Base-by-base conservation (phyloP, 1,139 yeast genomes). In the Diutina sp. region DNA sequence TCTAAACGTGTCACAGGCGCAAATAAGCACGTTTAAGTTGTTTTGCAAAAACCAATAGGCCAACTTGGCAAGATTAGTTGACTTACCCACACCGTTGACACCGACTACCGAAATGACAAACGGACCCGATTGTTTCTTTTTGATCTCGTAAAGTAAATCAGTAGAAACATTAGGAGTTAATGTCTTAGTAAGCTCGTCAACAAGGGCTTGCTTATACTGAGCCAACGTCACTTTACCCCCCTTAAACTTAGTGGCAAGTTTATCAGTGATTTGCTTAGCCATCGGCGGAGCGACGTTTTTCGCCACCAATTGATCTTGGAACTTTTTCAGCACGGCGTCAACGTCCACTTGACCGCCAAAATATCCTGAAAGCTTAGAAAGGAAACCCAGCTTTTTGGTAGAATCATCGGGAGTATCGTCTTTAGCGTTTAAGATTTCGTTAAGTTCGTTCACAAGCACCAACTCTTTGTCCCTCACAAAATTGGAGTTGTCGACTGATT, bases 1-100 rank as follows among this genome's bases (percentile, higher is more conserved):
- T 70, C 99, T 80, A 73, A 93, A 93, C 0, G 99, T 95, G 72
- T 93, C 99, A 72, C 99, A 93, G 0, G 99, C 99, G 51, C 96
- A 96, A 63, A 93, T 87, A 58, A 93, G 77, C 1, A 93, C 96
- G 63, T 83, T 84, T 67, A 89, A 79, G 67, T 91, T 84, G 69
- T 93, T 93, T 67, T 91, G 97, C 58, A 93, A 72, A 56, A 93
- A 77, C 99, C 99, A 93, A 67, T 89, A 95, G 1, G 97, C 99
- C 58, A 93, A 74, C 70, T 91, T 93, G 47, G 98, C 95, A 60
- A 93, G 75, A 65, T 90, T 95, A 3, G 99, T 95, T 69, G 38
- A 32, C 18, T 95, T 93, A 32, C 99, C 99, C 45, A 93, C 99
- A 53, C 99, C 99, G 67, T 93, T 93, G 30, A 93, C 99, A 44